phyloP scores from a whole-genome alignment of 805 yeast genomes.

The Candida endomychidarum region DNA sequence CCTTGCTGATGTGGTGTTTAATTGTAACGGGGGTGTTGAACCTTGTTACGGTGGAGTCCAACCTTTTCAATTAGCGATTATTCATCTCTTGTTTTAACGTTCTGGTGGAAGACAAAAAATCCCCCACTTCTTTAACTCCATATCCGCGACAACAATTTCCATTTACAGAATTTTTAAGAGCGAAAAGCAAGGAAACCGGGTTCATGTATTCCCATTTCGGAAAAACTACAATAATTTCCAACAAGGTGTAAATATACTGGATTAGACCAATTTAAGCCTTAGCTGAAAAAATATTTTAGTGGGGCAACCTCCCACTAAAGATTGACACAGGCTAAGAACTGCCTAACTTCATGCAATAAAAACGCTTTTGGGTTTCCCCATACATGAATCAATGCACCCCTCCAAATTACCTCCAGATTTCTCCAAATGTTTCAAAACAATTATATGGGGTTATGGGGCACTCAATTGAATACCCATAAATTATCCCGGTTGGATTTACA shows the following conservation, averaged over 20 bases:
- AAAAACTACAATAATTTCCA: no score
- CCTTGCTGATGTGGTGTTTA: no score
- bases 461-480: neutral
- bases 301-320: neutral
- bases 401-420: neutral
- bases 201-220: neutral
- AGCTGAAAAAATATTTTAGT: neutral
- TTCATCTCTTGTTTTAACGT: no score
- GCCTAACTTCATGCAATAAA: neutral
- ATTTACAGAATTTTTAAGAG: no score
- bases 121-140: no score
- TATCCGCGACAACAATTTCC: no score
- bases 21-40: no score
- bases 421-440: neutral
- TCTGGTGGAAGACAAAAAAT: no score
- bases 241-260: neutral
- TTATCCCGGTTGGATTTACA: neutral
- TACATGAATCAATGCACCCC: conserved; percentile 1
- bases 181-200: neutral
- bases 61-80: no score
- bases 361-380: neutral
- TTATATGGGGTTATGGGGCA: neutral
- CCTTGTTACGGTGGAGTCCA: no score
- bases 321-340: neutral
- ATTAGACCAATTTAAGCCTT: neutral